Evolutionary conservation across 306 rosid species (phyloP), one percentile per base, ranked within the genome.

Genomic region (Ammopiptanthus mongolicus): DNA sequence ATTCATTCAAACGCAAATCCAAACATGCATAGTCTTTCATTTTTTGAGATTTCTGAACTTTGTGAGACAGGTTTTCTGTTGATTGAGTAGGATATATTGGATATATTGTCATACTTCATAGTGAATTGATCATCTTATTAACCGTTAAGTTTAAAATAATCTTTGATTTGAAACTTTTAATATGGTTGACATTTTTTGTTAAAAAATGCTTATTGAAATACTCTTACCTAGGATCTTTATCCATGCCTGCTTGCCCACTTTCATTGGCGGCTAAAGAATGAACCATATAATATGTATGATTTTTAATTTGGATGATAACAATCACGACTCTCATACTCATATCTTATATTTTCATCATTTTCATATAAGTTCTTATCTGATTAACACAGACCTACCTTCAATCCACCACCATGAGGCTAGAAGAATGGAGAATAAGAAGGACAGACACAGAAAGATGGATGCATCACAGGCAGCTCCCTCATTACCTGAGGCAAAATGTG

Each of bases 391-490:
- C 68, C 8, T 86, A 81, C 73, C 65, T 86, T 73, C 87, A 86
- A 78, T 86, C 90, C 8, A 81, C 87, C 12, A 83, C 90, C 0
- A 50, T 68, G 67, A 22, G 86, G 47, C 78, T 86, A 25, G 90
- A 86, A 72, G 90, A 86, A 63, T 86, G 87, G 87, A 81, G 90
- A 73, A 71, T 83, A 46, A 86, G 80, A 52, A 86, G 87, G 34
- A 84, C 78, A 15, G 90, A 86, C 21, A 83, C 86, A 0, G 90
- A 86, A 73, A 70, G 77, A 78, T 86, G 90, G 90, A 83, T 86
- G 90, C 84, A 37, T 29, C 90, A 86, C 78, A 83, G 90, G 73
- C 90, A 86, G 73, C 82, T 86, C 42, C 90, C 90, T 5, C 44
- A 0, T 52, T 61, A 70, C 15, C 79, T 86, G 59, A 86, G 71